Evolutionary conservation across 768 basidiomycete species (phyloP).

Genomic region (Hericium erinaceus): DNA sequence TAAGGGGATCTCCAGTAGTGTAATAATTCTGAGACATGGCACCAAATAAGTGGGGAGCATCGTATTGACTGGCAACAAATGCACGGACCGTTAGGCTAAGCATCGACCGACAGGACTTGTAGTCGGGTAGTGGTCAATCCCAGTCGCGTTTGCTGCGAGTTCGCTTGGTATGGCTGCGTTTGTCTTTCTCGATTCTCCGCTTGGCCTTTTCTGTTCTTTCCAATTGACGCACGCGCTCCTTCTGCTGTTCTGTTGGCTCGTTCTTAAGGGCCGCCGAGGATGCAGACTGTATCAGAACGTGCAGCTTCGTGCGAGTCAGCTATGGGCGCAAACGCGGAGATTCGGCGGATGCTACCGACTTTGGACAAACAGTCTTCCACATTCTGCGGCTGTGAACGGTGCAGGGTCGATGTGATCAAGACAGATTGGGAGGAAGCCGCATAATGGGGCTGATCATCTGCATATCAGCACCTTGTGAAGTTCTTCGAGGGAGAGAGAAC

Average conservation of each 20-base stretch:
- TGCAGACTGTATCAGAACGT: slow-evolving; percentile 37
- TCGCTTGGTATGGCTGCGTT: slow-evolving; percentile 42
- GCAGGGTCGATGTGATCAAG: slow-evolving; percentile 55
- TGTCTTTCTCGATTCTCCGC: slow-evolving; percentile 41
- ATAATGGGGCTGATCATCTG: slow-evolving; percentile 43
- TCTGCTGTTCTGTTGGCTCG: slow-evolving; percentile 46
- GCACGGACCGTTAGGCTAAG: too few relatives aligned
- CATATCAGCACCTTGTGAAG: background rate
- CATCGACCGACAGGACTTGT: too few relatives aligned
- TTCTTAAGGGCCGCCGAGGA: slow-evolving; percentile 39
- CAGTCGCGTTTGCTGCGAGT: slow-evolving; percentile 16
- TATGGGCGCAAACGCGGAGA: background rate
- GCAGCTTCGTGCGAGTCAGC: slow-evolving; percentile 33
- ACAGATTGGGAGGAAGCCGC: slow-evolving; percentile 61
- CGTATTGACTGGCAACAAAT: too few relatives aligned
- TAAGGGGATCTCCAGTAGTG: too few relatives aligned
- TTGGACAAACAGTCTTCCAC: slow-evolving; percentile 63
- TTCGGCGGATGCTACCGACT: slow-evolving; percentile 22
- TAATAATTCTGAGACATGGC: too few relatives aligned
- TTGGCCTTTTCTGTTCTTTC: slow-evolving; percentile 38
- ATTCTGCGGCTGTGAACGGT: slow-evolving; percentile 74
- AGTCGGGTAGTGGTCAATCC: slow-evolving; percentile 9
- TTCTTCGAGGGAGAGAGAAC: slow-evolving; percentile 17
- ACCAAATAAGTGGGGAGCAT: too few relatives aligned
- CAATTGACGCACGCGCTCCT: slow-evolving; percentile 40